Base-by-base conservation (phyloP, 1,284 basidiomycete species). In the Pseudozyma hubeiensis region DNA sequence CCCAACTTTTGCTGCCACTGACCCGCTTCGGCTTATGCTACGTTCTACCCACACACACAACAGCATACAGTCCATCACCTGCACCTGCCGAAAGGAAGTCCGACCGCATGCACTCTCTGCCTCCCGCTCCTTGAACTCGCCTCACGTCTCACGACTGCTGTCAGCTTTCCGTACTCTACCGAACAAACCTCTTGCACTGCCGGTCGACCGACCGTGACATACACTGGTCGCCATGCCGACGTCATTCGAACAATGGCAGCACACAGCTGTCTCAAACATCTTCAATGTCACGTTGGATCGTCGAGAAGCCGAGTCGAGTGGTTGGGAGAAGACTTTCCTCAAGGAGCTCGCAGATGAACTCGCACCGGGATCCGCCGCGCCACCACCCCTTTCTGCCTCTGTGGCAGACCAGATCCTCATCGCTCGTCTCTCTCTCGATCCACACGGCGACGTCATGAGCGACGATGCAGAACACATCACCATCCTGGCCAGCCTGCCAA, bases 251-350 rank as follows among this genome's bases (percentile, higher is more conserved):
- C 60, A 85, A 34, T 97, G 94, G 94, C 91, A 92, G 85, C 87
- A 90, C 60, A 88, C 90, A 40, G 89, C 88, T 11, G 87, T 94
- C 14, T 87, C 88, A 0, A 85, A 86, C 35, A 87, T 94, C 45
- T 88, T 97, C 80, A 90, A 90, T 68, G 90, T 92, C 7, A 95
- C 94, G 0, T 86, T 97, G 37, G 89, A 95, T 92, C 89, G 88
- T 85, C 86, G 88, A 4, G 87, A 89, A 5, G 92, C 93, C 0
- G 90, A 93, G 81, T 85, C 86, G 64, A 91, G 87, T 64, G 88
- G 88, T 45, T 92, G 91, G 86, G 88, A 90, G 57, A 86, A 91
- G 49, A 91, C 92, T 33, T 97, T 93, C 91, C 88, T 99, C 61
- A 93, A 94, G 85, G 86, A 87, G 43, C 86, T 97, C 11, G 89